phyloP scores from a whole-genome alignment of 495 filamentous ascomycete genomes.

The Glutinoglossum americanum region DNA sequence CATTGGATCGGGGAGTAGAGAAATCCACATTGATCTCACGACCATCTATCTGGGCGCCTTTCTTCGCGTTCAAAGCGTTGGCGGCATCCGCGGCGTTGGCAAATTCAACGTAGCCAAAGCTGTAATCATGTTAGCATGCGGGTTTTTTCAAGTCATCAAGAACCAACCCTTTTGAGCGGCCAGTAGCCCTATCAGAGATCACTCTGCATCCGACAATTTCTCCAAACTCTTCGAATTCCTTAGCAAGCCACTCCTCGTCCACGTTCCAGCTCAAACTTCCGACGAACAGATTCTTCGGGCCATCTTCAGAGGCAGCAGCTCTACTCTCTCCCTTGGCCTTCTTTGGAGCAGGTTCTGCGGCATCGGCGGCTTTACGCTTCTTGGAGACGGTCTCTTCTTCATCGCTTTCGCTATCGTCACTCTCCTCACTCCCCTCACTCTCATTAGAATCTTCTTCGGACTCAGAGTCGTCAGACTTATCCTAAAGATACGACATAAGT shows the following conservation, averaged over 20 bases:
- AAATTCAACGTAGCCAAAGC: slow-evolving; percentile 94
- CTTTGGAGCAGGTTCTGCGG: slow-evolving; percentile 42
- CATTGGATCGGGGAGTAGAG: slow-evolving; percentile 42
- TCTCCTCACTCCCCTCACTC: slow-evolving; percentile 30
- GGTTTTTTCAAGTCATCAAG: background rate
- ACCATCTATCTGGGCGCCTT: slow-evolving; percentile 59
- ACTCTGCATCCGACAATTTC: slow-evolving; percentile 55
- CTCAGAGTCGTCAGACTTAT: slow-evolving; percentile 12
- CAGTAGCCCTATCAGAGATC: slow-evolving; percentile 61
- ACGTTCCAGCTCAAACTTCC: slow-evolving; percentile 91
- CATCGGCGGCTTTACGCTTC: slow-evolving; percentile 78
- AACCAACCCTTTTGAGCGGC: slow-evolving; percentile 65
- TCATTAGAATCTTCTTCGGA: slow-evolving; percentile 5
- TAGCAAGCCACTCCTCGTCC: slow-evolving; percentile 72
- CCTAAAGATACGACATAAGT: slow-evolving; percentile 1
- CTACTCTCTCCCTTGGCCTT: slow-evolving; percentile 54
- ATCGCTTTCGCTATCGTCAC: slow-evolving; percentile 20
- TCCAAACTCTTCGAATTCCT: slow-evolving; percentile 71
- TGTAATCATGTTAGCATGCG: slow-evolving; percentile 10
- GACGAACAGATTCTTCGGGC: slow-evolving; percentile 59
- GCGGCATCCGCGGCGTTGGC: slow-evolving; percentile 41
- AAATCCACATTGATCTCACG: slow-evolving; percentile 81
- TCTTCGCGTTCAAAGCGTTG: slow-evolving; percentile 62
- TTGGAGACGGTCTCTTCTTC: slow-evolving; percentile 28
- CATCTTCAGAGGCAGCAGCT: slow-evolving; percentile 23